A percentile compares a stretch with the other conserved stretches of the same genome.
Evolutionary conservation across 2,329 filamentous ascomycete species (phyloP).

Genomic region (Pyricularia pennisetigena): DNA sequence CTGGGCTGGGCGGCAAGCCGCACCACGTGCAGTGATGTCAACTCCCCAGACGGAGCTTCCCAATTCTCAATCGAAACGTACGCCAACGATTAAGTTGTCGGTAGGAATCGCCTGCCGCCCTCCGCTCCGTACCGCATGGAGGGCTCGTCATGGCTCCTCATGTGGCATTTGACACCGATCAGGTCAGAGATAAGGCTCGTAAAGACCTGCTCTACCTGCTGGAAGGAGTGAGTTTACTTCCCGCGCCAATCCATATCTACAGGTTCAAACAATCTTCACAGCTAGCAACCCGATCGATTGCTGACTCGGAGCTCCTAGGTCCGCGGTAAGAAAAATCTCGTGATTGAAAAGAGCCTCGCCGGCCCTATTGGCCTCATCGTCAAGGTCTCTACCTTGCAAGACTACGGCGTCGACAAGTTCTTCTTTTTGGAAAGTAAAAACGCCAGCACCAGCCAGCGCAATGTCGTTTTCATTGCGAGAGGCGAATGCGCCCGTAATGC

Average conservation of each 20-base stretch:
- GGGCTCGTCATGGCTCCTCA: conserved; percentile 59
- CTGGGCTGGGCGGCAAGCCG: background rate
- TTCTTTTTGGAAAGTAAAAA: conserved; percentile 96
- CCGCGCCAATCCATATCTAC: background rate
- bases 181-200: conserved; percentile 71
- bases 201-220: conserved; percentile 85
- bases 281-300: conserved; percentile 10
- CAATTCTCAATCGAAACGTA: background rate
- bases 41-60: background rate
- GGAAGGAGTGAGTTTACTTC: conserved; percentile 69
- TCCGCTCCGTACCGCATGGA: conserved; percentile 27
- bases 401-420: conserved; percentile 96
- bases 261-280: background rate
- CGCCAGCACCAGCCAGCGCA: conserved; percentile 86
- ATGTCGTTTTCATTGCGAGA: conserved; percentile 86
- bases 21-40: background rate
- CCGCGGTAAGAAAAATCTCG: conserved; percentile 95
- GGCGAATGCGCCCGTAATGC: conserved; percentile 82
- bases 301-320: conserved; percentile 46
- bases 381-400: conserved; percentile 90
- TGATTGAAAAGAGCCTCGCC: conserved; percentile 83
- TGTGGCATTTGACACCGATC: conserved; percentile 61
- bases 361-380: conserved; percentile 85
- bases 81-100: background rate
- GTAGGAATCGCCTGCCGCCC: conserved; percentile 1